Base-by-base conservation (phyloP, 2,329 filamentous ascomycete species). In the Acrocalymma vagum region DNA sequence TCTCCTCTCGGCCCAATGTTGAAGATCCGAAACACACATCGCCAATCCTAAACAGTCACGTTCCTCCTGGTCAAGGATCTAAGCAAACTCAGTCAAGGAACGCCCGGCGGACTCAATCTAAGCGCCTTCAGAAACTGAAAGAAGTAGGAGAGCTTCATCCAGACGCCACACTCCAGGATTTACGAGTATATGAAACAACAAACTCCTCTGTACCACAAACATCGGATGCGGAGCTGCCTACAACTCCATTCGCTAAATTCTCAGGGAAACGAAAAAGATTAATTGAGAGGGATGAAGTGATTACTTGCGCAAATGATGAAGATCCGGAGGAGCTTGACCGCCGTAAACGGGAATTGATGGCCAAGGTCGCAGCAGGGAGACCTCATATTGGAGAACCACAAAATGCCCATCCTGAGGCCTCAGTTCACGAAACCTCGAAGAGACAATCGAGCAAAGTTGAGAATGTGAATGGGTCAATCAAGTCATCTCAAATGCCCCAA, bases 21-120 rank as follows among this genome's bases (percentile, higher is more conserved):
- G 37, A 38, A 10, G 24, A 38, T 26, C 30, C 21, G 25, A 49
- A 41, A 23, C 24, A 18, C 16, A 21, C 4, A 16, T 9, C 38
- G 32, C 30, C 31, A 26, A 20, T 24, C 11, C 23, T 29, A 27
- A 29, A 16, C 3, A 29, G 40, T 15, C 42, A 43, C 10, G 48
- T 55, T n/a, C 63, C 76, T 33, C 78, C 81, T 28, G 74, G 75
- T 4, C 37, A 74, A 44, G 84, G 84, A 11, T 73, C 72, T 21
- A 51, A 59, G 15, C 54, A 62, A 13, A 87, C 84, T 0, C 76
- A 76, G 34, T 68, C 69, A 16, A 78, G 82, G 45, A 87, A 87
- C 50, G 57, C 68, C 20, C 75, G 84, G 25, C 75, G 75, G 26
- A 77, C 76, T 40, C 66, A 78, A 36, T 65, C 72, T 25, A 77